phyloP scores from a whole-genome alignment of 1,284 basidiomycete genomes.

The Moesziomyces globuligerus region DNA sequence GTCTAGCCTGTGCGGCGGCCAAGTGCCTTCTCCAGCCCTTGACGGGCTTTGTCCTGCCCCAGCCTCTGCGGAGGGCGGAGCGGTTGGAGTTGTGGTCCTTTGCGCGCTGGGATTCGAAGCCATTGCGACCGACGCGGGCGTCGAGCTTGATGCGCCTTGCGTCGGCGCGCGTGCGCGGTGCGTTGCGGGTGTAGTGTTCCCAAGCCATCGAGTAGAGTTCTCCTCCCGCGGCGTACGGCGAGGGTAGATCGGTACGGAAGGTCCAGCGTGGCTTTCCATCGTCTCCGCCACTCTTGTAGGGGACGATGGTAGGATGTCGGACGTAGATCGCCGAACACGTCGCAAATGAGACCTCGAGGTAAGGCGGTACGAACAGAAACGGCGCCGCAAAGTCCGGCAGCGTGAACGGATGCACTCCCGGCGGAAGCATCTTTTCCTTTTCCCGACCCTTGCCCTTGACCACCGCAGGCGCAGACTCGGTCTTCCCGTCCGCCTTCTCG shows the following conservation, averaged over 20 bases:
- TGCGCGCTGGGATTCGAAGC: slow-evolving; percentile 52
- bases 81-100: slow-evolving; percentile 54
- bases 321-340: slow-evolving; percentile 94
- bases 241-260: slow-evolving; percentile 62
- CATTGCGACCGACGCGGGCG: slow-evolving; percentile 52
- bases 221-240: slow-evolving; percentile 60
- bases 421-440: slow-evolving; percentile 48
- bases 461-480: background rate
- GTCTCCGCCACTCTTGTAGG: slow-evolving; percentile 65
- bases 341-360: slow-evolving; percentile 87
- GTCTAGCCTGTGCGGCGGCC: slow-evolving; percentile 16
- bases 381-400: slow-evolving; percentile 89
- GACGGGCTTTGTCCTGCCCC: slow-evolving; percentile 52
- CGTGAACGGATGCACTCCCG: slow-evolving; percentile 73
- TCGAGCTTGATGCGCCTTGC: slow-evolving; percentile 54
- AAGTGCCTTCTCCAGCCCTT: slow-evolving; percentile 39
- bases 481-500: background rate
- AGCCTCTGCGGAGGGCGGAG: slow-evolving; percentile 52
- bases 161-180: slow-evolving; percentile 62
- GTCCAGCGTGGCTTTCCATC: slow-evolving; percentile 29
- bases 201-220: slow-evolving; percentile 65
- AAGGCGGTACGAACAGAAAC: slow-evolving; percentile 93
- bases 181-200: slow-evolving; percentile 63
- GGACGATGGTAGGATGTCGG: slow-evolving; percentile 92
- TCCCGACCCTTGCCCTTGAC: slow-evolving; percentile 20